Conservation (phyloP, 306 rosid genomes). For the Gillenia trifoliata region DNA sequence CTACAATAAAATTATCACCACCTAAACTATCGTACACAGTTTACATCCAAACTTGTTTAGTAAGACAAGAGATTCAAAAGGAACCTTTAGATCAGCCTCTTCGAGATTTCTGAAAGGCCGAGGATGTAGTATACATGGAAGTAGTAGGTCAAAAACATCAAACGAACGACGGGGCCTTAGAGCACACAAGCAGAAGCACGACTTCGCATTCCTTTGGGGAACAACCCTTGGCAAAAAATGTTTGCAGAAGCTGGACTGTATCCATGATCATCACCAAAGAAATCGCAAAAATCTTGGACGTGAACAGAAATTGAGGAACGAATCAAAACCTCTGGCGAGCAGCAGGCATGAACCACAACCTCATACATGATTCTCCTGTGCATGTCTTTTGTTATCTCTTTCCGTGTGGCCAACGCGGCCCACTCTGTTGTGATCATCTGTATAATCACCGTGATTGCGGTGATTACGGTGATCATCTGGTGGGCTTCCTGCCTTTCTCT, state of each 20-base stretch:
- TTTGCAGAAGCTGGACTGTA: not conserved
- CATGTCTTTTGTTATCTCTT: conserved; percentile 65
- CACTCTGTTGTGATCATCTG: conserved; percentile 42
- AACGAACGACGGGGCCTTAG: not conserved
- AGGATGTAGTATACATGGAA: not conserved
- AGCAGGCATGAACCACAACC: not conserved
- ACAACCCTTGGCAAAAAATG: no score
- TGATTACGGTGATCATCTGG: conserved; percentile 34
- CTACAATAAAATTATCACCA: conserved; percentile 4
- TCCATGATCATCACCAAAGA: conserved; percentile 1
- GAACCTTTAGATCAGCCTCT: not conserved
- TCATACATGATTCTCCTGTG: conserved; percentile 66
- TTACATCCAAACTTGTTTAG: not conserved
- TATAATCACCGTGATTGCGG: conserved; percentile 38
- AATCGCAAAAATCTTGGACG: not conserved
- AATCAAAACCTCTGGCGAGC: not conserved
- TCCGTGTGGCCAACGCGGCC: conserved; percentile 48
- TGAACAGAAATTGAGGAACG: not conserved
- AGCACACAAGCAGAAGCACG: not conserved
- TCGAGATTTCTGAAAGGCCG: not conserved
- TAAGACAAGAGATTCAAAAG: not conserved
- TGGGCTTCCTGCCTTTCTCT: conserved; percentile 81
- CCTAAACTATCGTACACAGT: not conserved
- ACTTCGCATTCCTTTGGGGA: no score
- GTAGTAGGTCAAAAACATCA: not conserved